Evolutionary conservation across 2,329 filamentous ascomycete genomes (phyloP).

Genomic region (Colletotrichum cordylinicola): DNA sequence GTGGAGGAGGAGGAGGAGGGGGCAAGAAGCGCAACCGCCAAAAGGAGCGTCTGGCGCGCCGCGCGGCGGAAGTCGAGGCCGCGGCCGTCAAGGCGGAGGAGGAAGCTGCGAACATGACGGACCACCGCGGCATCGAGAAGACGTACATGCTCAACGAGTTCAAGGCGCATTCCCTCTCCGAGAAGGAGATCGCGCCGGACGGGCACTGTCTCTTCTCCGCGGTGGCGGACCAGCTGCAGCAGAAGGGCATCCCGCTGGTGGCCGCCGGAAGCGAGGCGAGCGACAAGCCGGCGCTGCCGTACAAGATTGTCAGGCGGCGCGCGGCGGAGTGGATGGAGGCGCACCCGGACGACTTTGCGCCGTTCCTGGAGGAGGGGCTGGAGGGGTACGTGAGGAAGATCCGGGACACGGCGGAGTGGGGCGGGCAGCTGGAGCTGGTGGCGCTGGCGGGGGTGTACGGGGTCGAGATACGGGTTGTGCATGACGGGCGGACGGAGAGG

Average conservation of each 20-base stretch:
- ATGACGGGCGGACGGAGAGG: constrained; percentile 81
- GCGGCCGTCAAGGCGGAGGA: constrained; percentile 70
- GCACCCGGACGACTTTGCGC: constrained; percentile 81
- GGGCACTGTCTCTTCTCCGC: constrained; percentile 96
- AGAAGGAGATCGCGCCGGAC: constrained; percentile 85
- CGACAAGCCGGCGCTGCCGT: constrained; percentile 44
- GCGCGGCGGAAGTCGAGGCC: constrained; percentile 83
- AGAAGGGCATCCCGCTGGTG: constrained; percentile 54
- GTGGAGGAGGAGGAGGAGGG: constrained; percentile 22
- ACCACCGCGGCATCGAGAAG: constrained; percentile 74
- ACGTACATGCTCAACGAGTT: constrained; percentile 74
- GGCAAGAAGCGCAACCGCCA: constrained; percentile 85
- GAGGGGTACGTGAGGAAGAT: constrained; percentile 78
- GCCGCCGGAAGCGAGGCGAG: neutral
- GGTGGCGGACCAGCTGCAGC: constrained; percentile 80
- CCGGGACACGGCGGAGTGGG: constrained; percentile 91
- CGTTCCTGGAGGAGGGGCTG: constrained; percentile 85
- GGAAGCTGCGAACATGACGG: constrained; percentile 77
- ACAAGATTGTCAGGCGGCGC: constrained; percentile 70
- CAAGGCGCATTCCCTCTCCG: constrained; percentile 65
- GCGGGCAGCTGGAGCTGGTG: constrained; percentile 87
- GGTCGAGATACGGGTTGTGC: constrained; percentile 83
- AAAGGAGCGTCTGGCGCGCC: constrained; percentile 87
- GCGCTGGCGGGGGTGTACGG: constrained; percentile 84
- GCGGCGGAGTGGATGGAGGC: constrained; percentile 79